A percentile compares a stretch with the other conserved stretches of the same genome.
These are phyloP conservation scores for Pluteus cervinus DNA, from an alignment of 768 basidiomycete species.

Conservation along the genomic window DNA sequence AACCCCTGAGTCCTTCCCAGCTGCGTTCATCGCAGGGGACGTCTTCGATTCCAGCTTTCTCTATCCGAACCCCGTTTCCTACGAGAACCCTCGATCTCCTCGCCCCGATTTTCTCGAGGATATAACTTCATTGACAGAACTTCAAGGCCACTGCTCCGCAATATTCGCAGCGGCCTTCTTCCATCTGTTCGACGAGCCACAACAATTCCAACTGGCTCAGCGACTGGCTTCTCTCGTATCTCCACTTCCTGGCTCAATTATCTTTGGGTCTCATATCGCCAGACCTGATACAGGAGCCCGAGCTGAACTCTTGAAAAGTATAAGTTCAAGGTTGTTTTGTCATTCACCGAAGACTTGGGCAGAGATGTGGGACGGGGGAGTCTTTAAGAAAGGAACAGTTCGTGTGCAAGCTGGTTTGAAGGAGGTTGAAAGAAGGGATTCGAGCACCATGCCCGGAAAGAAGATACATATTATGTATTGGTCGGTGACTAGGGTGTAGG, in stretches of 20 bases:
- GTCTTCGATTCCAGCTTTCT: constrained; percentile 36
- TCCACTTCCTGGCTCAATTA: constrained; percentile 26
- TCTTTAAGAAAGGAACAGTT: constrained; percentile 9
- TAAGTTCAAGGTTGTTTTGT: constrained; percentile 22
- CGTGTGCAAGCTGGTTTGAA: constrained; percentile 5
- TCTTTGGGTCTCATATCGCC: constrained; percentile 32
- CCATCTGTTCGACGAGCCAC: constrained; percentile 28
- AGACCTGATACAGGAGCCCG: constrained; percentile 23
- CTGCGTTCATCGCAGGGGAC: constrained; percentile 44
- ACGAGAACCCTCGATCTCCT: constrained; percentile 6
- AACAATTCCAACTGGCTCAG: constrained; percentile 23
- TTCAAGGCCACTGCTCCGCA: constrained; percentile 38
- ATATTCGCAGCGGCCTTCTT: constrained; percentile 35
- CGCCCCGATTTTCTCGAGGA: constrained; percentile 9
- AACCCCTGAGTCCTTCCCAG: constrained; percentile 38
- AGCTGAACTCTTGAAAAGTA: constrained; percentile 4
- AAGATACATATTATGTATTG: neutral
- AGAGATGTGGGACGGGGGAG: constrained; percentile 10
- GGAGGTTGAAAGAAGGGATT: constrained; percentile 2
- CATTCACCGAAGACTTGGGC: constrained; percentile 28
- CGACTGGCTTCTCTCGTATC: constrained; percentile 25
- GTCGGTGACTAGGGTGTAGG: constrained; percentile 3
- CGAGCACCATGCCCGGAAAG: too few species aligned
- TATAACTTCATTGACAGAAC: constrained; percentile 19
- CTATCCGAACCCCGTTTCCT: constrained; percentile 14